phyloP scores from a whole-genome alignment of 805 yeast genomes.

The Lipomyces chichibuensis region DNA sequence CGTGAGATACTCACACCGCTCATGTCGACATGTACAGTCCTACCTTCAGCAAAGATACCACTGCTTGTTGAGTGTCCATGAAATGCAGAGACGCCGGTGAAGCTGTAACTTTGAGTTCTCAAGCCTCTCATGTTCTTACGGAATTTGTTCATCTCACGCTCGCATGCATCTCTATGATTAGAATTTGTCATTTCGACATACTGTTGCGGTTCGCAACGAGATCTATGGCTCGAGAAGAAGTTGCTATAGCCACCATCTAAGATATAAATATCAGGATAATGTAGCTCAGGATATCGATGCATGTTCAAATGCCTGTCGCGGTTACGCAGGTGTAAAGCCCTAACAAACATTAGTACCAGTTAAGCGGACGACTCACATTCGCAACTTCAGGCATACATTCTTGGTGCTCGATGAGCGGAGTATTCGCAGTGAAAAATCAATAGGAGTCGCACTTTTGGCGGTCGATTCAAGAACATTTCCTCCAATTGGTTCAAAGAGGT shows the following conservation, averaged over 20 bases:
- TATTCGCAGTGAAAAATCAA: slow-evolving; percentile 94
- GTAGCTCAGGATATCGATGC: slow-evolving; percentile 75
- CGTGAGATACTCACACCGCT: background rate
- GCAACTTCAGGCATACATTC: slow-evolving; percentile 50
- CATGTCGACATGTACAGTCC: slow-evolving; percentile 1
- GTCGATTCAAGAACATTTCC: slow-evolving; percentile 50
- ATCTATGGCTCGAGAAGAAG: slow-evolving; percentile 64
- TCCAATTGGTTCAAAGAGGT: slow-evolving; percentile 73
- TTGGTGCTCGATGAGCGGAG: slow-evolving; percentile 90
- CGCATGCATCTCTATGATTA: slow-evolving; percentile 52
- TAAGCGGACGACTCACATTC: background rate
- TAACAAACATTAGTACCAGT: slow-evolving; percentile 1
- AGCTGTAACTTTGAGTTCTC: slow-evolving; percentile 11
- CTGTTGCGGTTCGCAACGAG: slow-evolving; percentile 70
- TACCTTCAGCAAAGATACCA: background rate
- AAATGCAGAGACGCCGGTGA: background rate
- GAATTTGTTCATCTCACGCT: slow-evolving; percentile 57
- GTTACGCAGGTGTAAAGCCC: slow-evolving; percentile 77
- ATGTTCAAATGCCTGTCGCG: slow-evolving; percentile 77
- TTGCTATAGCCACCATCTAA: slow-evolving; percentile 89
- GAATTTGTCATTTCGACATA: slow-evolving; percentile 86
- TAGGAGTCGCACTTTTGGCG: slow-evolving; percentile 49
- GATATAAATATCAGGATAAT: slow-evolving; percentile 86
- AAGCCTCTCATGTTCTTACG: slow-evolving; percentile 48
- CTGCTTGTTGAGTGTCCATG: background rate